Evolutionary conservation across 257 asterid species (phyloP).

Genomic region (Capsicum pubescens): DNA sequence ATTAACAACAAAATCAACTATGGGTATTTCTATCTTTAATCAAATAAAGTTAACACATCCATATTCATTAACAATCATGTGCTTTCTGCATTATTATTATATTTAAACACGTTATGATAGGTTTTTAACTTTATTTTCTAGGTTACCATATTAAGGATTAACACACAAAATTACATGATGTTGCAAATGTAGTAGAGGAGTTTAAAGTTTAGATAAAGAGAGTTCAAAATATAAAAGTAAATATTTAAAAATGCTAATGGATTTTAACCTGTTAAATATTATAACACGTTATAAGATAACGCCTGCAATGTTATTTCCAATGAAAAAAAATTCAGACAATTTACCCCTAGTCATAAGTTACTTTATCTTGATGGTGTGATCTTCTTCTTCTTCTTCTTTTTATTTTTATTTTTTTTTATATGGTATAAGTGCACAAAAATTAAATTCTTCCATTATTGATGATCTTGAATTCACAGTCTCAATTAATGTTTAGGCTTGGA

Average conservation of each 20-base stretch:
- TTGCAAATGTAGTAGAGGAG: background rate
- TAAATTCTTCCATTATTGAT: background rate
- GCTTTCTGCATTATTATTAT: background rate
- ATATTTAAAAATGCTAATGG: background rate
- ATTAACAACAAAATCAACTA: background rate
- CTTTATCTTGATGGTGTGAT: background rate
- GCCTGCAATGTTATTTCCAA: too few species aligned
- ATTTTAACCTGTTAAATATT: background rate
- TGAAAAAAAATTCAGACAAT: background rate
- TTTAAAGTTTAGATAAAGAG: background rate
- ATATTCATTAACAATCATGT: background rate
- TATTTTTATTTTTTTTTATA: too few species aligned
- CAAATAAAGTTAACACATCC: background rate
- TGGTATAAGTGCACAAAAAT: background rate
- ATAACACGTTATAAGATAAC: too few species aligned
- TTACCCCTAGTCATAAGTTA: background rate
- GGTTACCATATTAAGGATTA: background rate
- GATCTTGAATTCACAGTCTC: background rate
- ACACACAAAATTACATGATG: background rate
- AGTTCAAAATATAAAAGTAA: background rate
- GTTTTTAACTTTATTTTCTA: background rate
- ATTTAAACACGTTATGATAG: background rate
- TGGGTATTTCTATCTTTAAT: background rate
- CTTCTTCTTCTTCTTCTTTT: too few species aligned
- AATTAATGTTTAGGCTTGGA: constrained; percentile 11